A percentile compares a stretch with the other conserved stretches of the same genome.
phyloP scores from a whole-genome alignment of 2,329 filamentous ascomycete species.

The Metarhizium anisopliae region DNA sequence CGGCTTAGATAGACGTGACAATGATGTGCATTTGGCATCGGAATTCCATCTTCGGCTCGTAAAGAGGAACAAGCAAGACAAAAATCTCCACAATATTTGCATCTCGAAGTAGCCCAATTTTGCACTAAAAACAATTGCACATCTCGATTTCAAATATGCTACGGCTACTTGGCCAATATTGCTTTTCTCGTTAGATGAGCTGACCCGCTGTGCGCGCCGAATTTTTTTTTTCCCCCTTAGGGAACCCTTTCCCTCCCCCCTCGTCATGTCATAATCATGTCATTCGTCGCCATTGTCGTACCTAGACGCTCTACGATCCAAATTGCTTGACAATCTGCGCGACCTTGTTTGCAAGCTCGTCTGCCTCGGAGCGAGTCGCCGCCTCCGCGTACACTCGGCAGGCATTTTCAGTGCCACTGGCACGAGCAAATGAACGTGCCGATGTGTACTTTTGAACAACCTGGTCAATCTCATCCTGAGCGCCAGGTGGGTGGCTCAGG shows the following conservation, averaged over 20 bases:
- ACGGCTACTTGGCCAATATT: background rate
- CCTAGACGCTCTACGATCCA: slow-evolving; percentile 19
- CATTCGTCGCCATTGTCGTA: background rate
- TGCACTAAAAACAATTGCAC: background rate
- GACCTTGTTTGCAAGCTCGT: slow-evolving; percentile 81
- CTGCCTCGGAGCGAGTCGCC: slow-evolving; percentile 77
- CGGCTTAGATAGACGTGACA: background rate
- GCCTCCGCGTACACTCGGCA: slow-evolving; percentile 95
- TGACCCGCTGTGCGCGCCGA: background rate
- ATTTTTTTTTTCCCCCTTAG: background rate
- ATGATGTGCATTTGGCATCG: background rate
- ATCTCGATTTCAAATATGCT: background rate
- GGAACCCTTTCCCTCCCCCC: background rate
- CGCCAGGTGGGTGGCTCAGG: slow-evolving; percentile 67
- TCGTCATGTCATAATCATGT: slow-evolving; percentile 1
- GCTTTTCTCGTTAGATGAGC: background rate
- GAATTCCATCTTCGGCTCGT: background rate
- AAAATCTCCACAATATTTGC: too few relatives aligned
- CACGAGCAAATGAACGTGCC: slow-evolving; percentile 82
- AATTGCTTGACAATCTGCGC: slow-evolving; percentile 62
- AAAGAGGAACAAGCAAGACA: too few relatives aligned
- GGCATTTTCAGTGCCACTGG: slow-evolving; percentile 91
- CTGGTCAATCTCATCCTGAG: slow-evolving; percentile 79
- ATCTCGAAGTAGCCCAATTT: too few relatives aligned
- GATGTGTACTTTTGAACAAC: slow-evolving; percentile 85